Base-by-base conservation (phyloP, 2,329 filamentous ascomycete genomes). In the Aspergillus sp. region DNA sequence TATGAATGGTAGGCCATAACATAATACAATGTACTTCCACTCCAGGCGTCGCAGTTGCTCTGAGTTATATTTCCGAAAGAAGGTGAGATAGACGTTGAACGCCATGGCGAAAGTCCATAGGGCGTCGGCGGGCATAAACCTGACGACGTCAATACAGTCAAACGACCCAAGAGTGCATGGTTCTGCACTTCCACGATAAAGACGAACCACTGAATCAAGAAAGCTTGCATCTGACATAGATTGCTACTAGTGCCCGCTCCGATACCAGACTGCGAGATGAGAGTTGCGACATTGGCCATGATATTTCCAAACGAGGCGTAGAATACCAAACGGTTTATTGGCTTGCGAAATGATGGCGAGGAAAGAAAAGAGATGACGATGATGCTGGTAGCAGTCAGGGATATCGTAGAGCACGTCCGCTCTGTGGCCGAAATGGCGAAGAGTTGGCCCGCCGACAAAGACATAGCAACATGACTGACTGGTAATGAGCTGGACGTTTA, bases 301-400 rank as follows among this genome's bases (percentile, higher is more conserved):
- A 93, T 81, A 68, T 96, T 96, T 8, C 90, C 91, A 68, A 90
- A 89, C 0, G 89, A 89, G 6, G 91, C 90, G 71, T 89, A 95
- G 72, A 96, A 93, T 9, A 93, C 87, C 0, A 96, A 81, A 17
- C 91, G 83, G 69, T 95, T 95, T 76, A 95, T 92, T n/a, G 90
- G 89, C 69, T 92, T 93, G 67, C 90, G 89, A 70, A 95, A 95
- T 5, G 82, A 81, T 15, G 80, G 82, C 33, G 87, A 90, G n/a
- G 75, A 73, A 31, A 84, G 75, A 68, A 93, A 95, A 3, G 89
- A 92, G 55, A 79, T 65, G 54, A 93, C 85, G 67, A 92, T 89
- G 70, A 93, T 85, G 33, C 87, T 65, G 44, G 87, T 90, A 56
- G 89, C 90, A 2, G 88, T 52, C 0, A 95, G 72, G 1, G 90